Evolutionary conservation across 2,329 filamentous ascomycete genomes (phyloP), one percentile per base, ranked within the genome.

Genomic region (Claviceps sp.): DNA sequence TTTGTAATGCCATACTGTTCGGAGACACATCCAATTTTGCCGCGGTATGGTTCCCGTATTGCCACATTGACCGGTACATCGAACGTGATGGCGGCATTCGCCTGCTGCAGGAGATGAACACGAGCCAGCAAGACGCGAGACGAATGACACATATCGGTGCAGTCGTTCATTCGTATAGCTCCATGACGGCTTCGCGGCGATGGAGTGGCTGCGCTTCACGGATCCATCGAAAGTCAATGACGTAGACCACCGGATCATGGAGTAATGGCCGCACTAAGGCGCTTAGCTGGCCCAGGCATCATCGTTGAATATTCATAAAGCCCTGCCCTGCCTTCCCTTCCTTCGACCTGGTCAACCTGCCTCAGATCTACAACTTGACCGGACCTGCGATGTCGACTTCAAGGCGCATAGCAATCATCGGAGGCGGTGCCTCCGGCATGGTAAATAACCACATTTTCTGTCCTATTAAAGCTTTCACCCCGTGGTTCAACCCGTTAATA

Each of bases 341-440:
- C 26, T 11, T n/a, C 34, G 18, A 5, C 9, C 46, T 20, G 9
- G 5, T 22, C 1, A 8, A 38, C 20, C 14, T 20, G 7, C 14
- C 5, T 36, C 38, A 11, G 2, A 7, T 26, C 5, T 24, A 16
- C 20, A 46, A 42, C 6, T 55, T 55, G 54, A 22, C 45, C 24
- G 38, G 36, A 24, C 46, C 54, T n/a, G 9, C 47, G 14, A 24
- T 38, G 14, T 34, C n/a, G 45, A 54, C 52, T 40, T 56, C 45
- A 52, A 77, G 76, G 57, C 75, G 72, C 56, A 69, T 84, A 20
- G 71, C 79, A 11, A 71, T 84, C 24, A 72, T 85, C 30, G 81
- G 81, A 3, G 81, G 76, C 34, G 82, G 81, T 26, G 80, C 79
- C 40, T 77, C 81, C 45, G 81, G 81, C 63, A 79, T 76, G 77